A percentile compares a stretch with the other conserved stretches of the same genome.
Conservation (phyloP, 2,329 filamentous ascomycete genomes). For the Ceratocystis smalleyi region DNA sequence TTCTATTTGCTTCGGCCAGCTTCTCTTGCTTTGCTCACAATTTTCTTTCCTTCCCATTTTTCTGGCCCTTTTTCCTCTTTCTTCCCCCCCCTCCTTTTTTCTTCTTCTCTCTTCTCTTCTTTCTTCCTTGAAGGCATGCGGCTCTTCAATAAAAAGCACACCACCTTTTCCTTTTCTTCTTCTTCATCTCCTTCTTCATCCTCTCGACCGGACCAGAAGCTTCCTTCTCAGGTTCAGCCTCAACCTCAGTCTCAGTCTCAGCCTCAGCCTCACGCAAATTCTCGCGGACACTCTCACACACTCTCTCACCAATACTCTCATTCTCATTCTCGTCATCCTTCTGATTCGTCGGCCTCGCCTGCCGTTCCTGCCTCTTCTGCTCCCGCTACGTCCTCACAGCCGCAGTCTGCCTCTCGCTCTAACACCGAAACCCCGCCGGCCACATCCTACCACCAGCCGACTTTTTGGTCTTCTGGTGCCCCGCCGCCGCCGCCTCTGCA, state of each 20-base stretch:
- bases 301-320: not conserved
- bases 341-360: not conserved
- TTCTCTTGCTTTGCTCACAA: conserved; percentile 18
- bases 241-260: conserved; percentile 1
- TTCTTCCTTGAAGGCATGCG: conserved; percentile 17
- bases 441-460: too few species aligned
- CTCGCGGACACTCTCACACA: not conserved
- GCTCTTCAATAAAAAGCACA: conserved; percentile 16
- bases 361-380: not conserved
- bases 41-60: conserved; percentile 20
- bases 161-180: conserved; percentile 15
- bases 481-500: conserved; percentile 8
- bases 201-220: conserved; percentile 4
- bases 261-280: not conserved
- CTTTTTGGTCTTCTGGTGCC: not conserved
- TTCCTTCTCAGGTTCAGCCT: not conserved
- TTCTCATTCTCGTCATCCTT: not conserved
- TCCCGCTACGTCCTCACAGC: not conserved
- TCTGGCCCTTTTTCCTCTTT: conserved; percentile 5
- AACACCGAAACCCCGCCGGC: not conserved
- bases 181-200: conserved; percentile 10
- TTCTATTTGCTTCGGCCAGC: conserved; percentile 15
- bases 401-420: not conserved
- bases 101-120: conserved; percentile 13
- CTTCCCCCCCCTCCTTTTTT: conserved; percentile 17